Evolutionary conservation across 495 filamentous ascomycete genomes (phyloP).

Genomic region (Thozetella sp.): DNA sequence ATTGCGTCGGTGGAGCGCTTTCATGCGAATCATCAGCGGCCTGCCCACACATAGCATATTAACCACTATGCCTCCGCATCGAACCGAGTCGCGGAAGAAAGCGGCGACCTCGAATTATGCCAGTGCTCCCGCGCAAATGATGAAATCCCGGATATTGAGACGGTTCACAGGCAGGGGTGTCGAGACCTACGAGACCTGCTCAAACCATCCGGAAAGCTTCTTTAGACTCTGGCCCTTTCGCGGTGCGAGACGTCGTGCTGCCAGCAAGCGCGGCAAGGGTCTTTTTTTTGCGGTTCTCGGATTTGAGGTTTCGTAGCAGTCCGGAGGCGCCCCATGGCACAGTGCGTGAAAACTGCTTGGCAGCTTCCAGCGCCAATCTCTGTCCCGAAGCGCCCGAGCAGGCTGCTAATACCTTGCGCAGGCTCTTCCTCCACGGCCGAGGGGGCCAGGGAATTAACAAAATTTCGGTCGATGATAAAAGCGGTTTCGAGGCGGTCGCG

Average conservation of each 20-base stretch:
- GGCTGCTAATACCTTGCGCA: background rate
- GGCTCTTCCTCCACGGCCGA: background rate
- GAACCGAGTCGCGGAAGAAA: conserved; percentile 21
- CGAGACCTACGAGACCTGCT: background rate
- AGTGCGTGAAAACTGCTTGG: background rate
- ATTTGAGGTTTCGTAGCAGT: background rate
- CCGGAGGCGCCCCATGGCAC: background rate
- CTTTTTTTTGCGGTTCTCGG: background rate
- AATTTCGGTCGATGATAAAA: too few relatives aligned
- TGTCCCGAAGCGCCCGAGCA: background rate
- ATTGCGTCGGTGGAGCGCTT: background rate
- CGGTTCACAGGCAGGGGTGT: conserved; percentile 1
- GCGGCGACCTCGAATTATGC: background rate
- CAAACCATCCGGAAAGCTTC: background rate
- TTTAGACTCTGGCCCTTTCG: background rate
- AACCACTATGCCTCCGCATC: conserved; percentile 20
- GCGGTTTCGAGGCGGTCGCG: too few relatives aligned
- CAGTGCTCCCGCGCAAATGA: conserved; percentile 7
- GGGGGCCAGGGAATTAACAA: too few relatives aligned
- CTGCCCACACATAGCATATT: conserved; percentile 10
- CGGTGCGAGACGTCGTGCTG: too few relatives aligned
- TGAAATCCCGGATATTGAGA: conserved; percentile 16
- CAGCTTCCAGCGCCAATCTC: background rate
- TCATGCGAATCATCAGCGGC: conserved; percentile 1
- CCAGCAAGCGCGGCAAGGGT: background rate